phyloP scores from a whole-genome alignment of 164 flowering plant species.

The Aristolochia californica region DNA sequence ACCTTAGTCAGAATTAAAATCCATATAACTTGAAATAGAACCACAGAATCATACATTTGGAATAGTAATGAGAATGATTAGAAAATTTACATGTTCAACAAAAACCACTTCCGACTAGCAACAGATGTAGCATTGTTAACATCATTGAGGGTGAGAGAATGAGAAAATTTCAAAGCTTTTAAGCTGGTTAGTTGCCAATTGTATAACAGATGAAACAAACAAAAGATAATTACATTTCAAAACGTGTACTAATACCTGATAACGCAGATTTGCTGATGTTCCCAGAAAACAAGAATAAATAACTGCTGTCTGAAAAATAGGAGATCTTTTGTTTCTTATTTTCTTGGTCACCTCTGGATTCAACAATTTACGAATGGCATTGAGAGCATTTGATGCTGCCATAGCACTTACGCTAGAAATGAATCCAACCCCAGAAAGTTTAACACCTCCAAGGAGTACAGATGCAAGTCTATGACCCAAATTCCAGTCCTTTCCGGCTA shows the following conservation, averaged over 20 bases:
- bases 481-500: conserved; percentile 79
- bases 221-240: background rate
- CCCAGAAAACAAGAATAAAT: conserved; percentile 77
- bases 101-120: no score
- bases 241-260: conserved; percentile 46
- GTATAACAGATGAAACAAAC: background rate
- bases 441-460: conserved; percentile 78
- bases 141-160: no score
- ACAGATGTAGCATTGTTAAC: no score
- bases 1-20: no score
- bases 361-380: conserved; percentile 35
- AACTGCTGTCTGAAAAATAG: conserved; percentile 72
- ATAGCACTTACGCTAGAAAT: conserved; percentile 86
- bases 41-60: no score
- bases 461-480: conserved; percentile 66
- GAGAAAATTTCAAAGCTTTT: no score
- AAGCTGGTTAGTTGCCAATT: no score
- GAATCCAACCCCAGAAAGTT: conserved; percentile 80
- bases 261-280: conserved; percentile 87
- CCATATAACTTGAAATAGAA: no score
- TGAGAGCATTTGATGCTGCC: conserved; percentile 60
- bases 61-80: no score
- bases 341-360: conserved; percentile 35
- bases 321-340: conserved; percentile 53
- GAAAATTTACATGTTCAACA: no score